Evolutionary conservation across 306 rosid genomes (phyloP).

Genomic region (Pyrus pyrifolia): DNA sequence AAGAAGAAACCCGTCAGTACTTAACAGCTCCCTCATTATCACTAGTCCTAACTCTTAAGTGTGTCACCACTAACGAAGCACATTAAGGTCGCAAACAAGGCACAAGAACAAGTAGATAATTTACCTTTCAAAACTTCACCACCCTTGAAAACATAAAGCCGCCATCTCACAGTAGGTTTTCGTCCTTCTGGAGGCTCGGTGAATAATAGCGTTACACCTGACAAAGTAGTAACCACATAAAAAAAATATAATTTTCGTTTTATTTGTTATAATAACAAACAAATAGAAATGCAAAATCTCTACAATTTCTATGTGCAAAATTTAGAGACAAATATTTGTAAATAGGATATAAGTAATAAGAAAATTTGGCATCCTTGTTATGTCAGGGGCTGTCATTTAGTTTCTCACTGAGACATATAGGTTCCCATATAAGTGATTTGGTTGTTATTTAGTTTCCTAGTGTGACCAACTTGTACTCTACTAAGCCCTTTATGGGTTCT

Average conservation of each 20-base stretch:
- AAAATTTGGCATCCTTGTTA: neutral
- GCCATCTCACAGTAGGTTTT: constrained; percentile 81
- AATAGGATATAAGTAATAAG: neutral
- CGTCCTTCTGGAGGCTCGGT: constrained; percentile 84
- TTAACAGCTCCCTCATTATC: neutral
- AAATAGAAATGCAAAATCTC: neutral
- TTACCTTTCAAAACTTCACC: constrained; percentile 89
- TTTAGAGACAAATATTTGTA: neutral
- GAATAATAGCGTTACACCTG: constrained; percentile 76
- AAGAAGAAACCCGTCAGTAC: neutral
- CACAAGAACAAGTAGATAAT: neutral
- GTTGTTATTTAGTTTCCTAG: neutral
- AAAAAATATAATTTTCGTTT: neutral
- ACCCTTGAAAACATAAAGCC: constrained; percentile 92
- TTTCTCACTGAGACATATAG: neutral
- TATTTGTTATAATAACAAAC: neutral
- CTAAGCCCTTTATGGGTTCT: neutral
- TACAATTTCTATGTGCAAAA: neutral
- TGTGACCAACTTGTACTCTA: neutral
- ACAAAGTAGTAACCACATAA: constrained; percentile 15
- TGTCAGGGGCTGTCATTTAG: neutral
- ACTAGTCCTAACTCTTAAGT: neutral
- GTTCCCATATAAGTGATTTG: neutral
- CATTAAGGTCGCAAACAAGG: neutral
- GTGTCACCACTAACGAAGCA: neutral